Conservation (phyloP, 768 basidiomycete species). For the Panaeolus cyanescens region DNA sequence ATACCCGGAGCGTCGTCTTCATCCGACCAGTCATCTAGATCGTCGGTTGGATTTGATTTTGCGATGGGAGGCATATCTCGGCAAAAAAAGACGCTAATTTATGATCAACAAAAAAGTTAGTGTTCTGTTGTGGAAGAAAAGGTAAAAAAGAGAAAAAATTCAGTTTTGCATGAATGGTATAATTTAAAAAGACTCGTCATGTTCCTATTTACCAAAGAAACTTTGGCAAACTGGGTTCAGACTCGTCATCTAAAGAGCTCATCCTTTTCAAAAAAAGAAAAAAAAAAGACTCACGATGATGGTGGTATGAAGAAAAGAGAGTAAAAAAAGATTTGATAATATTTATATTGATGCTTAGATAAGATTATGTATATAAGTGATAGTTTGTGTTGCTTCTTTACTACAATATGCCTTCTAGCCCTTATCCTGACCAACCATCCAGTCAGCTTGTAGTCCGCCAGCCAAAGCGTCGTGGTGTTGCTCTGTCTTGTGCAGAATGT, state of each 20-base stretch:
- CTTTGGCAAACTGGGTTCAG: constrained; percentile 62
- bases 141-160: constrained; percentile 34
- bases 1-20: constrained; percentile 48
- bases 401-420: constrained; percentile 3
- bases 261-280: constrained; percentile 32
- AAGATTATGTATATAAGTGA: constrained; percentile 3
- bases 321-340: constrained; percentile 8
- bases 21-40: constrained; percentile 75
- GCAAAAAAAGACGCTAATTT: not conserved
- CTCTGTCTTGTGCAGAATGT: constrained; percentile 71
- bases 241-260: constrained; percentile 73
- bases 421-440: not conserved
- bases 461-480: constrained; percentile 53
- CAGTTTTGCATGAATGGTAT: constrained; percentile 97
- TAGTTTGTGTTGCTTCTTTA: not conserved
- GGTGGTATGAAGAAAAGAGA: constrained; percentile 12
- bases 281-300: constrained; percentile 12
- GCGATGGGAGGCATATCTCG: not conserved
- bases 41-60: constrained; percentile 12
- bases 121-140: constrained; percentile 14
- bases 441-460: constrained; percentile 37
- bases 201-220: constrained; percentile 53
- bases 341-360: constrained; percentile 5
- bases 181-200: constrained; percentile 65
- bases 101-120: constrained; percentile 10